Percentiles rank a stretch among this genome's conserved stretches.
phyloP scores from a whole-genome alignment of 208 protist species.

The Leishmania lainsoni region DNA sequence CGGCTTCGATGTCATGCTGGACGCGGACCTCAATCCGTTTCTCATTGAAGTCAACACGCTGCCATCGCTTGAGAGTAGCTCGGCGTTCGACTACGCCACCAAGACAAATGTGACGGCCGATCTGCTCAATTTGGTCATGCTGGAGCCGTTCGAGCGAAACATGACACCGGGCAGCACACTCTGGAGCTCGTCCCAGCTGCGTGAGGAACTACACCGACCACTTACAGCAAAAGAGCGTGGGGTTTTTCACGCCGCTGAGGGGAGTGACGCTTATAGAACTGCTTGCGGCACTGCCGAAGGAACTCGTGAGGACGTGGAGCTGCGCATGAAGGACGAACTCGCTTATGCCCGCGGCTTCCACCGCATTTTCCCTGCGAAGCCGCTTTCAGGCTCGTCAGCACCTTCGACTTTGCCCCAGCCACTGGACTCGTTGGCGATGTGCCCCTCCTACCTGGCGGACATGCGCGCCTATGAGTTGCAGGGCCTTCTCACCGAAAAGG shows the following conservation, averaged over 20 bases:
- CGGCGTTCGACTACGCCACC: conserved; percentile 82
- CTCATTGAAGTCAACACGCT: conserved; percentile 94
- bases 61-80: conserved; percentile 89
- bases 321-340: conserved; percentile 68
- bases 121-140: conserved; percentile 84
- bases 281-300: not conserved
- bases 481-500: conserved; percentile 11
- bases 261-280: not conserved
- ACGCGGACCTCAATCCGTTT: conserved; percentile 64
- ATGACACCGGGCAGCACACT: conserved; percentile 18
- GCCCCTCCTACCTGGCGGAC: conserved; percentile 16
- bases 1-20: conserved; percentile 93
- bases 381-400: not conserved
- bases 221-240: not conserved
- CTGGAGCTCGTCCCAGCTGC: conserved; percentile 12
- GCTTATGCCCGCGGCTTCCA: conserved; percentile 74
- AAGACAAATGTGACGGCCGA: conserved; percentile 90
- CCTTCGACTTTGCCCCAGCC: conserved; percentile 1
- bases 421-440: conserved; percentile 14
- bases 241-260: conserved; percentile 3
- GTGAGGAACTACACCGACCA: conserved; percentile 4
- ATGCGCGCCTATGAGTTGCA: conserved; percentile 12
- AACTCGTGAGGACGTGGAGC: conserved; percentile 44
- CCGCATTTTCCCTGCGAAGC: conserved; percentile 72
- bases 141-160: conserved; percentile 75